These are phyloP conservation scores for Madurella mycetomatis DNA, from an alignment of 2,329 filamentous ascomycete genomes.

Conservation along the genomic window DNA sequence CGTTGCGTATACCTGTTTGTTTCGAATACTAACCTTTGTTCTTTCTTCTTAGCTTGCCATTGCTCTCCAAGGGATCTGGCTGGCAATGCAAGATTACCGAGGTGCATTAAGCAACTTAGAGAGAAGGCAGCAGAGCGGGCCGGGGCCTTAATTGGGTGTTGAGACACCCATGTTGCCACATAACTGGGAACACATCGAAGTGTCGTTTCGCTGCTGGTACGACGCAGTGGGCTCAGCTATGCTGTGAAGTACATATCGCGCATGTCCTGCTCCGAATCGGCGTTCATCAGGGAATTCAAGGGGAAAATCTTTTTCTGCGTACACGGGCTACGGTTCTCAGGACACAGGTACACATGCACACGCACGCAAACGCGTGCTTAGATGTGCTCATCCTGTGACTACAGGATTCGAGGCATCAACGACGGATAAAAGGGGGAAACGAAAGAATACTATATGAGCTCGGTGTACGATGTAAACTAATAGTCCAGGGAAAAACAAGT, in stretches of 20 bases:
- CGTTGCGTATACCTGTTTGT: too few species aligned
- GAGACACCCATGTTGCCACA: too few species aligned
- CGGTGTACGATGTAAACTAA: background rate
- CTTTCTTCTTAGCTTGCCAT: constrained; percentile 60
- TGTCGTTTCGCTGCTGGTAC: background rate
- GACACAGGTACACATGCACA: too few species aligned
- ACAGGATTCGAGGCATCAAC: background rate
- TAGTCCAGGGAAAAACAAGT: background rate
- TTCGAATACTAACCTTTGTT: constrained; percentile 34
- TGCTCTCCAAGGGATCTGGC: constrained; percentile 75
- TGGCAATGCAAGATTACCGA: constrained; percentile 87
- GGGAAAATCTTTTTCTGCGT: too few species aligned
- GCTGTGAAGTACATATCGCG: background rate
- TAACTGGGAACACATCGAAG: background rate
- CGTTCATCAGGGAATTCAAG: background rate
- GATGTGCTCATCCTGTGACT: background rate
- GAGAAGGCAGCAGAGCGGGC: background rate
- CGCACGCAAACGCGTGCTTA: too few species aligned
- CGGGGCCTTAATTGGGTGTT: too few species aligned
- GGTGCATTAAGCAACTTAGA: constrained; percentile 47
- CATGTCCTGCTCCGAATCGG: background rate
- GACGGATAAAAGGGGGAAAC: background rate
- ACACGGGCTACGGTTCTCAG: too few species aligned
- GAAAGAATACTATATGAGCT: background rate
- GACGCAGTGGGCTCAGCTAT: background rate